A percentile compares a stretch with the other conserved stretches of the same genome.
Conservation (phyloP, 768 basidiomycete species). For the Russula abietina region DNA sequence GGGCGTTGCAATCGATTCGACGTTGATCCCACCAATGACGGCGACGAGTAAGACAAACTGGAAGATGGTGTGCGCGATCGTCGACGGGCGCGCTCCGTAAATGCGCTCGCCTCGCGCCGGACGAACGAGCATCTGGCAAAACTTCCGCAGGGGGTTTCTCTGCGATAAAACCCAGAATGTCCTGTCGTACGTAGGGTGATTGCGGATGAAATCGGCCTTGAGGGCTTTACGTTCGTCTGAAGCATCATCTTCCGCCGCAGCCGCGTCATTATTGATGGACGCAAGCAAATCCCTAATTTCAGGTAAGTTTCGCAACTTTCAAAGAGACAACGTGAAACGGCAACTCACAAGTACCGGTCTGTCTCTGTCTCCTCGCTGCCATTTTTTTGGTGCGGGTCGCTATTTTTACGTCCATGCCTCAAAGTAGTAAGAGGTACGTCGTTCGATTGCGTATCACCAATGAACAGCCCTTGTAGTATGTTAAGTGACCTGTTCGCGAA, state of each 20-base stretch:
- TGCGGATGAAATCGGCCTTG: constrained; percentile 81
- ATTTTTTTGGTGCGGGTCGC: constrained; percentile 28
- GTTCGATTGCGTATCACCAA: constrained; percentile 43
- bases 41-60: constrained; percentile 67
- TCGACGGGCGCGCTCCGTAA: constrained; percentile 67
- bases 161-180: constrained; percentile 88
- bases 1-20: constrained; percentile 81
- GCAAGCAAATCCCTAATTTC: constrained; percentile 58
- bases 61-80: constrained; percentile 61
- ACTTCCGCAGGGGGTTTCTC: constrained; percentile 58
- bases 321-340: neutral
- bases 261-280: constrained; percentile 50
- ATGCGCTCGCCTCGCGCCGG: constrained; percentile 85
- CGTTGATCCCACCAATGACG: constrained; percentile 74
- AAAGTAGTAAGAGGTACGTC: constrained; percentile 60
- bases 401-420: constrained; percentile 34
- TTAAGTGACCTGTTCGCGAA: constrained; percentile 53
- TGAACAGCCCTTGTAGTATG: constrained; percentile 59
- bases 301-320: neutral
- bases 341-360: constrained; percentile 64
- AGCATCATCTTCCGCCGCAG: constrained; percentile 53
- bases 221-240: constrained; percentile 64
- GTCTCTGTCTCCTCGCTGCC: constrained; percentile 60
- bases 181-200: constrained; percentile 86
- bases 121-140: constrained; percentile 78